phyloP scores from a whole-genome alignment of 345 rosid genomes.

The Arabis hirsuta region DNA sequence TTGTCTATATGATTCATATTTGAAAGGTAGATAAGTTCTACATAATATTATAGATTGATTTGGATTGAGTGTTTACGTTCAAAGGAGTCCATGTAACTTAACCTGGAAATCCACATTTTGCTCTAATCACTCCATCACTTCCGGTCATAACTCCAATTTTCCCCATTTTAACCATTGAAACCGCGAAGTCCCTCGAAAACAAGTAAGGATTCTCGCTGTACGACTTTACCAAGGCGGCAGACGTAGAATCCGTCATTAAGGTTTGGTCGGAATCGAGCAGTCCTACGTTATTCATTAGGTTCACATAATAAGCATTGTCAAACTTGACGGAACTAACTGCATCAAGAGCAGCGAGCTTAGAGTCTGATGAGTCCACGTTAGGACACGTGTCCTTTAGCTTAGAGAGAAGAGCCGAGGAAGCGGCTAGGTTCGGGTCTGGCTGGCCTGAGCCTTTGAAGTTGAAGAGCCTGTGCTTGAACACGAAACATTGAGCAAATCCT shows the following conservation, averaged over 20 bases:
- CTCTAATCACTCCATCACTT: conserved; percentile 64
- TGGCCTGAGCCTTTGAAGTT: conserved; percentile 72
- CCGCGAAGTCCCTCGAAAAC: conserved; percentile 63
- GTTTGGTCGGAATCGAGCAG: conserved; percentile 82
- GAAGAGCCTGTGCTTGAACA: conserved; percentile 79
- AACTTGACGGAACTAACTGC: conserved; percentile 48
- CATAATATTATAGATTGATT: conserved; percentile 3
- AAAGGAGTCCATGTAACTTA: conserved; percentile 22
- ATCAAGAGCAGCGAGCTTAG: conserved; percentile 73
- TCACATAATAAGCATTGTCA: conserved; percentile 71
- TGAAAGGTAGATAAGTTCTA: conserved; percentile 27
- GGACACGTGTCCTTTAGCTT: conserved; percentile 64
- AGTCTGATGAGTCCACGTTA: conserved; percentile 57
- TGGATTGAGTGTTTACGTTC: conserved; percentile 14
- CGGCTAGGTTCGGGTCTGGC: conserved; percentile 70
- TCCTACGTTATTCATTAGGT: conserved; percentile 56
- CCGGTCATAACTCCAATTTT: conserved; percentile 69
- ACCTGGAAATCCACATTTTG: conserved; percentile 66
- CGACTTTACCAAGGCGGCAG: conserved; percentile 59
- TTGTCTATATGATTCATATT: conserved; percentile 22
- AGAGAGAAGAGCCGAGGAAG: conserved; percentile 49
- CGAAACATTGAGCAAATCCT: conserved; percentile 87
- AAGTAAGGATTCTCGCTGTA: conserved; percentile 56
- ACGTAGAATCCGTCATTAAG: conserved; percentile 51
- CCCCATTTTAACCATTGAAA: conserved; percentile 74